phyloP scores from a whole-genome alignment of 768 basidiomycete genomes.

The Lepiota subincarnata region DNA sequence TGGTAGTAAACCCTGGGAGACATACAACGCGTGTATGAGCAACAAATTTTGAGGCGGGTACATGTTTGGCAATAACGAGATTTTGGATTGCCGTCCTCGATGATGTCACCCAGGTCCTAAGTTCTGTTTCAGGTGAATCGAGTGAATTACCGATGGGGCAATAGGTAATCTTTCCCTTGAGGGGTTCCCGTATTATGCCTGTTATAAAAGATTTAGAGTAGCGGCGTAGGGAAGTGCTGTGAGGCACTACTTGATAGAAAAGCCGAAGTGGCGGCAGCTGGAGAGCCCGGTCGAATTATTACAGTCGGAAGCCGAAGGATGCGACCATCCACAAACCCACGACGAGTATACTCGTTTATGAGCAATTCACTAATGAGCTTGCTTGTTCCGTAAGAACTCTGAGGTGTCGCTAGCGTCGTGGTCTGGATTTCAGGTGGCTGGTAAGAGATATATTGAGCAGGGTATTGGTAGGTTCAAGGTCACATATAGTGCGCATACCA shows the following conservation, averaged over 20 bases:
- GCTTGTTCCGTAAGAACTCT: conserved; percentile 53
- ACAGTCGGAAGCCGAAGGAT: conserved; percentile 60
- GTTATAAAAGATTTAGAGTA: neutral
- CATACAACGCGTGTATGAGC: conserved; percentile 50
- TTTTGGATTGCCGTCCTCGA: conserved; percentile 51
- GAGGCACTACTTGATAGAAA: conserved; percentile 48
- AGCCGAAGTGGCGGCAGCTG: conserved; percentile 49
- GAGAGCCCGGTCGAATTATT: conserved; percentile 50
- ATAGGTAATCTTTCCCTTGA: conserved; percentile 42
- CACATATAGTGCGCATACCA: conserved; percentile 23
- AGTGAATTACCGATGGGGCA: conserved; percentile 51
- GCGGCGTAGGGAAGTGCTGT: neutral
- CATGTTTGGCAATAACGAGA: conserved; percentile 42
- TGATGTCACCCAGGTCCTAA: conserved; percentile 48
- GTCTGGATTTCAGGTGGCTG: conserved; percentile 41
- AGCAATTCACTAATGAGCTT: conserved; percentile 54
- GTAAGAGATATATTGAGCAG: no score
- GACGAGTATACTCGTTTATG: conserved; percentile 56
- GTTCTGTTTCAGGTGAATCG: conserved; percentile 38
- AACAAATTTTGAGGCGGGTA: conserved; percentile 39
- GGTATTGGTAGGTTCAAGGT: neutral
- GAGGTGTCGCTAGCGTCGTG: conserved; percentile 48
- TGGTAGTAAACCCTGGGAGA: conserved; percentile 56
- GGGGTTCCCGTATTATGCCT: conserved; percentile 55
- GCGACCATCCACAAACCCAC: conserved; percentile 55